Conservation (phyloP, 2,329 filamentous ascomycete genomes). For the Apiospora koreana region DNA sequence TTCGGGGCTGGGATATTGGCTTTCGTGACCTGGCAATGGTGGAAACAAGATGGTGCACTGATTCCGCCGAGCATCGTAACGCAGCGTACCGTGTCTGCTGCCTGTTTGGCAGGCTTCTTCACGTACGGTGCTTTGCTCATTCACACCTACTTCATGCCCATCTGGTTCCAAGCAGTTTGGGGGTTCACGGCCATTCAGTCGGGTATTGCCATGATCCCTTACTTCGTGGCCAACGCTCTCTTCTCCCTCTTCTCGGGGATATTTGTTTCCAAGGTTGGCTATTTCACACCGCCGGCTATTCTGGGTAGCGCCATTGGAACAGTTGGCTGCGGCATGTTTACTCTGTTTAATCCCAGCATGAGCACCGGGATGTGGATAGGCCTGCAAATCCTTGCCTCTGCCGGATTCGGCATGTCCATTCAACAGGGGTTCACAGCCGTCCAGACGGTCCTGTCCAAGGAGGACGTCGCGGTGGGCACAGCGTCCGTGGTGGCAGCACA, state of each 20-base stretch:
- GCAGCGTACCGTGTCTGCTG: constrained; percentile 42
- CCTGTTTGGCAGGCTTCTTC: constrained; percentile 41
- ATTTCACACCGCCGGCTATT: constrained; percentile 26
- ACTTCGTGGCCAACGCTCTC: constrained; percentile 25
- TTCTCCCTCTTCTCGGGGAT: constrained; percentile 26
- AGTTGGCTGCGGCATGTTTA: constrained; percentile 38
- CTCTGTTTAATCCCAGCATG: constrained; percentile 33
- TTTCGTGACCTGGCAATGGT: constrained; percentile 39
- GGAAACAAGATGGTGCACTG: constrained; percentile 41
- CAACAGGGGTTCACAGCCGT: constrained; percentile 42
- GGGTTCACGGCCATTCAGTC: constrained; percentile 28
- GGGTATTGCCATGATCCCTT: constrained; percentile 27
- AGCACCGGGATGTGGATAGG: constrained; percentile 36
- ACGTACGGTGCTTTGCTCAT: constrained; percentile 44
- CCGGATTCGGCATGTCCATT: constrained; percentile 40
- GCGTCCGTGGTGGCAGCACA: constrained; percentile 43
- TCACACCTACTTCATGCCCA: constrained; percentile 47
- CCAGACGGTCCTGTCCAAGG: constrained; percentile 38
- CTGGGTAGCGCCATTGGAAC: constrained; percentile 31
- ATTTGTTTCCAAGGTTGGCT: constrained; percentile 25
- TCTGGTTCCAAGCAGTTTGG: constrained; percentile 39
- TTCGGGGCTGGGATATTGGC: constrained; percentile 24
- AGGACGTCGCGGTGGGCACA: constrained; percentile 44
- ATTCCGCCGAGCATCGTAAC: constrained; percentile 45
- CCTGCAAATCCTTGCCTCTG: constrained; percentile 34